Base-by-base conservation (phyloP, 2,329 filamentous ascomycete genomes). In the Alternaria arbusti region DNA sequence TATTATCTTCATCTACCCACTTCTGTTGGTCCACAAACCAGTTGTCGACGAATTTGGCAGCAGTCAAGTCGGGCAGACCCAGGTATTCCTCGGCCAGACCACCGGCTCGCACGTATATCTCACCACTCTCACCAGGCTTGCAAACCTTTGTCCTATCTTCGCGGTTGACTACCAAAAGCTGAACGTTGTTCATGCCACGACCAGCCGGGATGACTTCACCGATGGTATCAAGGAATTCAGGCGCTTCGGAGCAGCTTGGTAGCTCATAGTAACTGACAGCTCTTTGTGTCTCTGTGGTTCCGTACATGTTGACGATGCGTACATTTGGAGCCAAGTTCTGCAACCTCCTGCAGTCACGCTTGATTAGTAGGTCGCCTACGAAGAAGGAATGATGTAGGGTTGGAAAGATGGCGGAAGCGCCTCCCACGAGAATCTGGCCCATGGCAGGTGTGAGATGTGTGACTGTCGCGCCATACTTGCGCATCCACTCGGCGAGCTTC, bases 361-460 rank as follows among this genome's bases (percentile, higher is more conserved):
- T 97, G 66, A 93, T 96, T 51, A 98, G 81, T 32, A 97, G 85
- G 75, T 98, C 95, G 30, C 96, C 96, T 1, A 98, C 95, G 66
- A 95, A 98, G 84, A 98, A 95, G 17, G 90, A 93, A 61, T 89
- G 85, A 61, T 90, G 86, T n/a, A 98, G 84, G 12, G 86, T 85
- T 1, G 93, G 91, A 74, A 97, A 96, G 69, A 91, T 81, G 0
- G 92, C 89, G 4, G 84, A 90, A 23, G 93, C 91, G 69, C 92
- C 93, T 46, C 94, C 94, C n/a, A 95, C 90, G 2, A 98, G 83
- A 65, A 98, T 96, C 72, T 97, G 93, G 59, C 94, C 94, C 94
- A 98, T 97, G 61, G 96, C 96, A 10, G 96, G 96, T 1, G 96
- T 99, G 43, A 98, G 82, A 80, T 98, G 96, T 12, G 91, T 93